Conservation (phyloP, 139 green algal genomes). For the Axilococcus clingmanii region DNA sequence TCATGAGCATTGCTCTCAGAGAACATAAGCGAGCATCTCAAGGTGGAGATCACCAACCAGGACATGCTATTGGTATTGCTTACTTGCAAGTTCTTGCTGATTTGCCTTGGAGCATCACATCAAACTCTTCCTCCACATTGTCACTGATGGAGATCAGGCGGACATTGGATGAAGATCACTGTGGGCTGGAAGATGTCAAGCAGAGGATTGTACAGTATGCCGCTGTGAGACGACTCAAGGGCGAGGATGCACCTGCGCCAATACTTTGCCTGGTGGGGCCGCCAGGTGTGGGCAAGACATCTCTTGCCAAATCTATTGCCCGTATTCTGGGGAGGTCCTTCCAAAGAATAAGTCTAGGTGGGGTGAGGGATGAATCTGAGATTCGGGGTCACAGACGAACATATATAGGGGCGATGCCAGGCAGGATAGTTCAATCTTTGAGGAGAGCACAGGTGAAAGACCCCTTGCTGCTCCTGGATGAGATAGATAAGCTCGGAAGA, state of each 20-base stretch:
- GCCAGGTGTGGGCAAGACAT: constrained; percentile 92
- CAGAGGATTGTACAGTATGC: constrained; percentile 96
- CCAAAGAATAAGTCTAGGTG: constrained; percentile 84
- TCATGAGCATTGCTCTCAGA: constrained; percentile 12
- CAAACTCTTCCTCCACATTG: background rate
- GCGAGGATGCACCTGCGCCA: constrained; percentile 67
- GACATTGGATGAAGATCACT: constrained; percentile 88
- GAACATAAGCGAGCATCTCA: constrained; percentile 19
- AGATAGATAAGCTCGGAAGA: constrained; percentile 90
- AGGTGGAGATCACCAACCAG: constrained; percentile 16
- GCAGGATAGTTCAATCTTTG: constrained; percentile 20
- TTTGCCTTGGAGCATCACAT: constrained; percentile 71
- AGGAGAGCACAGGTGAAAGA: constrained; percentile 58
- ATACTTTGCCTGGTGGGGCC: constrained; percentile 93
- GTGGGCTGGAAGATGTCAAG: constrained; percentile 91
- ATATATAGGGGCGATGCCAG: constrained; percentile 97
- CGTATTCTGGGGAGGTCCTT: constrained; percentile 71
- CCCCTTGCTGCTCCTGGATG: constrained; percentile 92
- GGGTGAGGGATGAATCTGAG: constrained; percentile 89
- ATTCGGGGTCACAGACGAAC: constrained; percentile 88
- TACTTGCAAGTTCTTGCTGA: constrained; percentile 93
- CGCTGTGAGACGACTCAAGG: constrained; percentile 70
- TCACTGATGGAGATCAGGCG: constrained; percentile 8
- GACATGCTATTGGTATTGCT: constrained; percentile 55
- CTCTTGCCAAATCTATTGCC: constrained; percentile 78